Evolutionary conservation across 352 stramenopile genomes (phyloP), one percentile per base, ranked within the genome.

Genomic region (Pythium guiyangense): DNA sequence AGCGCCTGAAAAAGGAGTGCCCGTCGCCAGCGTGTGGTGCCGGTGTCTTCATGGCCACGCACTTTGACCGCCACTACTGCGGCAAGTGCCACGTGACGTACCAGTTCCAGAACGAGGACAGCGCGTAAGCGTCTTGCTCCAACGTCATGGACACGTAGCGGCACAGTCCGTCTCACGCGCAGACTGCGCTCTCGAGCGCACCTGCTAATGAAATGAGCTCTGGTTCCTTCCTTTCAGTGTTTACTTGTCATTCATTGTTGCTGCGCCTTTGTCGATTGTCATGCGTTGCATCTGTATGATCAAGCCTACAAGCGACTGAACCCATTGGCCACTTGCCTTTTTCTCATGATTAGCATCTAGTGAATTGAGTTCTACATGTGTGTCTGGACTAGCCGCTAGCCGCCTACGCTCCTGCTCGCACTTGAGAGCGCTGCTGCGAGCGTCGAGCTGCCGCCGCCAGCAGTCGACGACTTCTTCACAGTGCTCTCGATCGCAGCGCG

Each of bases 41-140:
- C 69, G 97, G 97, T 68, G 96, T 98, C 60, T 99, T 99, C 92
- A 99, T 99, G 96, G 97, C 97, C 66, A 97, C 97, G 54, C 97
- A 99, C 87, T 93, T 97, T 57, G 96, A 99, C 88, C 95, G 97
- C 63, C 98, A 99, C 86, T 99, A 99, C 89, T 99, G 97, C 77
- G 97, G 97, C 79, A 99, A 99, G 86, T 98, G 94, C 80, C 88
- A 96, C 79, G 95, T 97, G 70, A 99, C 96, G 29, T 99, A 98
- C 88, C 77, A 94, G 71, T 94, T 94, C 79, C 82, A 92, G 78
- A 69, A 71, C 59, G 79, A 90, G 67, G 76, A 80, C 63, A 84
- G 70, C 64, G 70, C 72, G 62, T 85, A 82, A 65, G 69, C 59
- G 65, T 42, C 49, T 43, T 29, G 18, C 18, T 52, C 4, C n/a